A percentile compares a stretch with the other conserved stretches of the same genome.
phyloP scores from a whole-genome alignment of 1,139 yeast species.

The Yamadazyma buinensis region DNA sequence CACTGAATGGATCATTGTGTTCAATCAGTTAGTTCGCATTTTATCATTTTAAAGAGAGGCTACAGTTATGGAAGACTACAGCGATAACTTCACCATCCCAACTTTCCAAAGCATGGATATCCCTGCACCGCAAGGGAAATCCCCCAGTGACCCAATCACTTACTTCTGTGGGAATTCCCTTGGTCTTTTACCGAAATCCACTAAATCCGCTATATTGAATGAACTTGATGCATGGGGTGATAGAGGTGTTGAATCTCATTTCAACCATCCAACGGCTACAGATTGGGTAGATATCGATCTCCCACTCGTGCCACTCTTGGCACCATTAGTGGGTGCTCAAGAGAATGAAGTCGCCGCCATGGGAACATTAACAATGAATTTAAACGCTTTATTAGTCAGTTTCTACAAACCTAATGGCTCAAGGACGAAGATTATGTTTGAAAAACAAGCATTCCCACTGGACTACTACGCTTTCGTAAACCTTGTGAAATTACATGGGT shows the following conservation, averaged over 20 bases:
- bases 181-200: conserved; percentile 77
- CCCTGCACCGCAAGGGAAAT: conserved; percentile 11
- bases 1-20: conserved; percentile 82
- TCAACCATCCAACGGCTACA: conserved; percentile 55
- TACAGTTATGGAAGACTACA: too few species aligned
- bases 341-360: conserved; percentile 76
- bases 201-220: conserved; percentile 51
- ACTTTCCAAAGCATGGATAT: conserved; percentile 54
- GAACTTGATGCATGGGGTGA: conserved; percentile 81
- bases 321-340: conserved; percentile 73
- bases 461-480: conserved; percentile 85
- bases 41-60: too few species aligned
- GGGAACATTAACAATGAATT: conserved; percentile 81
- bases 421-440: conserved; percentile 72
- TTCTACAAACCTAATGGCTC: conserved; percentile 66
- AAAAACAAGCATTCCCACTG: conserved; percentile 86
- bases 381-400: conserved; percentile 68
- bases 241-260: conserved; percentile 83
- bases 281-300: conserved; percentile 84
- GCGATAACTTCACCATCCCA: conserved; percentile 64
- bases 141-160: conserved; percentile 24
- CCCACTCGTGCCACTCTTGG: conserved; percentile 65
- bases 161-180: conserved; percentile 90
- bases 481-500: conserved; percentile 63
- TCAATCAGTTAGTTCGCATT: too few species aligned